phyloP scores from a whole-genome alignment of 257 asterid species.

The Handroanthus guayacan region DNA sequence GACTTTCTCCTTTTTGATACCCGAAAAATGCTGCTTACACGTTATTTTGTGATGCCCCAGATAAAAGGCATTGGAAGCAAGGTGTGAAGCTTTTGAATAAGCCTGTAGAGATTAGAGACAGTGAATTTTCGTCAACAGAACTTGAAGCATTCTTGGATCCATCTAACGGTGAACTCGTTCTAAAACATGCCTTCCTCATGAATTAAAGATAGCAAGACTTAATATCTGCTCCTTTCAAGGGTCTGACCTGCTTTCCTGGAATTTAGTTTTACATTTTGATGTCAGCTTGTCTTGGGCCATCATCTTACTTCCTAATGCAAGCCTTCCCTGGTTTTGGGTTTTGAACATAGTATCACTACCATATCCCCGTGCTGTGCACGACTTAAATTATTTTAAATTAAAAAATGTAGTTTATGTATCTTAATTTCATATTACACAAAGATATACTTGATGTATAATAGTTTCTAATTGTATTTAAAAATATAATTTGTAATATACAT shows the following conservation, averaged over 20 bases:
- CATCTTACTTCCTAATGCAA: neutral
- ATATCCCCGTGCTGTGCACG: too few relatives aligned
- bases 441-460: too few relatives aligned
- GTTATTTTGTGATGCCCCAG: conserved; percentile 43
- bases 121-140: conserved; percentile 46
- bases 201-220: conserved; percentile 27
- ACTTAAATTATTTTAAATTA: too few relatives aligned
- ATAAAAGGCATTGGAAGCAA: conserved; percentile 87
- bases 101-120: conserved; percentile 55
- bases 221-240: neutral
- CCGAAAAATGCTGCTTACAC: neutral
- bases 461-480: too few relatives aligned
- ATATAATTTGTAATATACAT: too few relatives aligned
- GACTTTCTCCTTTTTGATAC: neutral
- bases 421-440: too few relatives aligned
- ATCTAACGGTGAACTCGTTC: conserved; percentile 61
- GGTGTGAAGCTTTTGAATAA: conserved; percentile 76
- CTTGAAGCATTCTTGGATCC: conserved; percentile 69
- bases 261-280: neutral
- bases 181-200: conserved; percentile 50
- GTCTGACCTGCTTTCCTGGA: neutral
- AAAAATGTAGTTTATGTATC: too few relatives aligned
- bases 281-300: neutral
- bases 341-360: too few relatives aligned
- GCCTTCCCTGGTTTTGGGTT: neutral